A percentile compares a stretch with the other conserved stretches of the same genome.
These are phyloP conservation scores for Dioszegia crocea DNA, from an alignment of 768 basidiomycete genomes.

Conservation along the genomic window DNA sequence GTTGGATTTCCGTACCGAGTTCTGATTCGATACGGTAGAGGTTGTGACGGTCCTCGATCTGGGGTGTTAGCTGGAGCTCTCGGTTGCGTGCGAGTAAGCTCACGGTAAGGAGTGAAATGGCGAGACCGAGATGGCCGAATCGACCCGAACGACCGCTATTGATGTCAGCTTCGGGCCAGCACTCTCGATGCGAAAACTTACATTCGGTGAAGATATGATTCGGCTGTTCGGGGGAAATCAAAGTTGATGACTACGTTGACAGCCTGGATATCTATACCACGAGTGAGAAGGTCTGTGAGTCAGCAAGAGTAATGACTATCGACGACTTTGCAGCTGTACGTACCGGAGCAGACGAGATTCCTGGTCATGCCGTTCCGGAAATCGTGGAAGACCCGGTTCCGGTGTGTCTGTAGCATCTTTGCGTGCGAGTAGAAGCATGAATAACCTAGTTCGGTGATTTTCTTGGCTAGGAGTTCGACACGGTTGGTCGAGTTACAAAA, in stretches of 20 bases:
- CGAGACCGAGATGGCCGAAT: conserved; percentile 93
- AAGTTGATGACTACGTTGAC: conserved; percentile 99
- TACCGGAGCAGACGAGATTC: conserved; percentile 83
- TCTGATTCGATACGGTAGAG: conserved; percentile 98
- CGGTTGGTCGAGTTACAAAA: conserved; percentile 99
- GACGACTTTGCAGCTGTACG: conserved; percentile 1
- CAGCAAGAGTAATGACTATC: neutral
- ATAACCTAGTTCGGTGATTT: conserved; percentile 97
- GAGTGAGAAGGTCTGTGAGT: conserved; percentile 78
- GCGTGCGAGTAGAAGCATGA: conserved; percentile 99
- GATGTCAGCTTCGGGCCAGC: neutral
- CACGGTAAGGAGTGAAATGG: conserved; percentile 88
- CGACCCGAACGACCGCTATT: conserved; percentile 80
- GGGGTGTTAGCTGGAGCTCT: neutral
- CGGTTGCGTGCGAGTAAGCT: conserved; percentile 7
- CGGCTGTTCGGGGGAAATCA: conserved; percentile 97
- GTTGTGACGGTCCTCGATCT: conserved; percentile 93
- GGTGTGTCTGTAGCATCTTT: conserved; percentile 97
- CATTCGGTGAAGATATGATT: conserved; percentile 97
- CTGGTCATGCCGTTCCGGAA: conserved; percentile 98
- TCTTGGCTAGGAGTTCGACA: conserved; percentile 97
- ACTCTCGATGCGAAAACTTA: conserved; percentile 3
- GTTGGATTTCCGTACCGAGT: conserved; percentile 93
- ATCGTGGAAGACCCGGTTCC: conserved; percentile 99
- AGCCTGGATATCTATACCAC: conserved; percentile 99